Conservation (phyloP, 495 filamentous ascomycete genomes). For the Aspergillus bertholletiae region DNA sequence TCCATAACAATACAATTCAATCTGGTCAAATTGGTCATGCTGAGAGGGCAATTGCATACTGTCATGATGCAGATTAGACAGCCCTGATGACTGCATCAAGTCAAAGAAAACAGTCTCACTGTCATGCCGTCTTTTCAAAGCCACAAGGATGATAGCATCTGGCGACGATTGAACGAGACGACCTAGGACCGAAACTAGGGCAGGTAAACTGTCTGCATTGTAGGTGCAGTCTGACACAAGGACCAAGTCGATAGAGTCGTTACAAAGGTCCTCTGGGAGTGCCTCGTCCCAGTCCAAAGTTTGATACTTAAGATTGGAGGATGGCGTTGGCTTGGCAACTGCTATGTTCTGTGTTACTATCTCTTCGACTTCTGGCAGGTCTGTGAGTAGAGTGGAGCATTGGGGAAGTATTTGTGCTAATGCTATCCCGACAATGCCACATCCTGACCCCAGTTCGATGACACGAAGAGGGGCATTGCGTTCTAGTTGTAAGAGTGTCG, state of each 20-base stretch:
- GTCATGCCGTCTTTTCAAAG: conserved; percentile 81
- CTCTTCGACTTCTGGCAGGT: conserved; percentile 73
- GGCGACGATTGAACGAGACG: conserved; percentile 49
- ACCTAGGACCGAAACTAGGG: conserved; percentile 67
- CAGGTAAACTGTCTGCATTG: conserved; percentile 76
- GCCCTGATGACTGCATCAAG: conserved; percentile 59
- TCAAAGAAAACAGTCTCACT: conserved; percentile 79
- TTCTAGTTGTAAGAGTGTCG: conserved; percentile 20
- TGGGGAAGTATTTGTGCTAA: conserved; percentile 57
- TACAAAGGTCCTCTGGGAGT: conserved; percentile 34
- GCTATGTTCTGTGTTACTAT: conserved; percentile 54
- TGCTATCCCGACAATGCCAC: conserved; percentile 78
- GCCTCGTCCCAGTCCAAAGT: conserved; percentile 72
- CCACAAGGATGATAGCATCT: conserved; percentile 61
- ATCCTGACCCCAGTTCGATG: conserved; percentile 80
- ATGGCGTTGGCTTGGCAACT: conserved; percentile 33
- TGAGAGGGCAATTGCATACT: conserved; percentile 54
- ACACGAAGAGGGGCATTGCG: conserved; percentile 43
- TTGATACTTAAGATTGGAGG: conserved; percentile 49
- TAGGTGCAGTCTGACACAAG: conserved; percentile 93
- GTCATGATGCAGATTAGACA: conserved; percentile 46
- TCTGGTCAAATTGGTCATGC: conserved; percentile 52
- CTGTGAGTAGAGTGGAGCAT: conserved; percentile 68
- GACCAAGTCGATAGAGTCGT: conserved; percentile 62
- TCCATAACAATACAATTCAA: conserved; percentile 57